Base-by-base conservation (phyloP, 1,284 basidiomycete species). In the Agroathelia rolfsii region DNA sequence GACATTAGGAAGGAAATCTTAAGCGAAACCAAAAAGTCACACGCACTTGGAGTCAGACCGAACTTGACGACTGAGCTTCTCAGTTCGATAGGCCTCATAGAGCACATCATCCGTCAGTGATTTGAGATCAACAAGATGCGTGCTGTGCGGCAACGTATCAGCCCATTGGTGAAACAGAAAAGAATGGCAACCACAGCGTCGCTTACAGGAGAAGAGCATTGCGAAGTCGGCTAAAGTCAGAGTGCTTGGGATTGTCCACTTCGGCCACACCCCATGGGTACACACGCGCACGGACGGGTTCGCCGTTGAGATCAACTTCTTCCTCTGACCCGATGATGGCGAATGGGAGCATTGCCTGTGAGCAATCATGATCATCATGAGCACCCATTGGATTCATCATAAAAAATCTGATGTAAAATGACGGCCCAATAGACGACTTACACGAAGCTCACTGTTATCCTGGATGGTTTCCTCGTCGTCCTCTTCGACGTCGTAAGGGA, bases 261-360 rank as follows among this genome's bases (percentile, higher is more conserved):
- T 98, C 93, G 40, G 89, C 95, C 40, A 96, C 75, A 51, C 94
- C 95, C 95, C 95, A 98, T 5, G 93, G 95, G 64, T 97, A 97
- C 53, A 82, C 77, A 47, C 95, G 76, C 27, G 89, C 94, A 35
- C 95, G 81, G 42, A 96, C 78, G 22, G 79, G 76, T 58, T 95
- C 78, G 28, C 93, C 94, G 41, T 90, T 82, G 45, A 96, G 72
- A 49, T 94, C 82, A 41, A 98, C 80, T 57, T 97, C 92, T 49
- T 96, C 92, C 58, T 97, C 92, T 12, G 92, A 95, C 25, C 95
- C 95, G 46, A 99, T 83, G 48, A 99, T 86, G 12, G 95, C 90
- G 55, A 99, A 99, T 0, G 95, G 95, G 56, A 97, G 72, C 32
- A 96, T 67, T 6, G 82, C 76, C 82, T 87, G 41, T 4, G 22